phyloP scores from a whole-genome alignment of 2,329 filamentous ascomycete genomes.

The Fusarium armeniacum region DNA sequence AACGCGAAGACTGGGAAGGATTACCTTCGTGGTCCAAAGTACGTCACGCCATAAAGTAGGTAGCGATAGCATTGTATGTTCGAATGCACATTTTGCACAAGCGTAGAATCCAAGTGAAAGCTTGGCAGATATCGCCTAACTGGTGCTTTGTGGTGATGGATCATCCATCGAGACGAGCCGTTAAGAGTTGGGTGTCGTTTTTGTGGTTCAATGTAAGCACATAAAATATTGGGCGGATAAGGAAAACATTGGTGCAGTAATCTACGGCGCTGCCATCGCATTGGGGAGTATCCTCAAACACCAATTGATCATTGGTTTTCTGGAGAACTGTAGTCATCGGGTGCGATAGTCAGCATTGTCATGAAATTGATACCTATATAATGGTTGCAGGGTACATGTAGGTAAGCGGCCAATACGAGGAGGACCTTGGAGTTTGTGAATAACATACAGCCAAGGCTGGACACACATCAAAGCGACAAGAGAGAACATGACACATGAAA shows the following conservation, averaged over 20 bases:
- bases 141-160: slow-evolving; percentile 14
- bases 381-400: slow-evolving; percentile 24
- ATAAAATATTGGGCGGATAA: background rate
- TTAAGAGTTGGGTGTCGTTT: slow-evolving; percentile 8
- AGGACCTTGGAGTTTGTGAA: slow-evolving; percentile 11
- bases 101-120: background rate
- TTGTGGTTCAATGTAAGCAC: slow-evolving; percentile 35
- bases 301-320: slow-evolving; percentile 20
- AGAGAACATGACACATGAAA: slow-evolving; percentile 26
- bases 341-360: slow-evolving; percentile 12
- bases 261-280: background rate
- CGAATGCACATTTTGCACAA: background rate
- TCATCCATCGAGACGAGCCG: slow-evolving; percentile 10
- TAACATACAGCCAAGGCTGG: slow-evolving; percentile 21
- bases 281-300: slow-evolving; percentile 25
- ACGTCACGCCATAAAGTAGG: slow-evolving; percentile 3
- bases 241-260: background rate
- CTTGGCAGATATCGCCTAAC: slow-evolving; percentile 1
- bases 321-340: slow-evolving; percentile 7
- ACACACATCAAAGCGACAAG: slow-evolving; percentile 23
- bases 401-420: slow-evolving; percentile 32
- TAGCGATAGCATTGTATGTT: background rate
- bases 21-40: slow-evolving; percentile 1
- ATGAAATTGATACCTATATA: slow-evolving; percentile 8
- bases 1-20: slow-evolving; percentile 12